phyloP scores from a whole-genome alignment of 2,329 filamentous ascomycete genomes.

The Beauveria scarabaeidicola region DNA sequence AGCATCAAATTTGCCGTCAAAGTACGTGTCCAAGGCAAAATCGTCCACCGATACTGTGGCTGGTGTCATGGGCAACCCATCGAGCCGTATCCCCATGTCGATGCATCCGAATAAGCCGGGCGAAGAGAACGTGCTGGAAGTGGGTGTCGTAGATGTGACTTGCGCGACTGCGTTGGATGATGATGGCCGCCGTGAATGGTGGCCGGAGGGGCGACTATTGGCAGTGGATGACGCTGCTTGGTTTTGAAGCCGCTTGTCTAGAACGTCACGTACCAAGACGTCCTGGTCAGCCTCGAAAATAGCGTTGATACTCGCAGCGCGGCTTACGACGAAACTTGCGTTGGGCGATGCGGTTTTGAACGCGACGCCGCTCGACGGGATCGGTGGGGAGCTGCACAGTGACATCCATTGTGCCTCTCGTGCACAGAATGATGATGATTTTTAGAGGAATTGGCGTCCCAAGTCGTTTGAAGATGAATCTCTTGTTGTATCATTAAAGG shows the following conservation, averaged over 20 bases:
- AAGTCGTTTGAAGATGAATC: too few species aligned
- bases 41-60: not conserved
- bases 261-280: not conserved
- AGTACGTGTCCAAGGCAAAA: not conserved
- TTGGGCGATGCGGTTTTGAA: not conserved
- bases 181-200: not conserved
- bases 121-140: not conserved
- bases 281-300: not conserved
- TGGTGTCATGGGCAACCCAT: not conserved
- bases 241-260: conserved; percentile 1
- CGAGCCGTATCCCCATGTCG: not conserved
- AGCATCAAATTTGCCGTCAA: not conserved
- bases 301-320: not conserved
- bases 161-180: not conserved
- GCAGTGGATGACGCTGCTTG: not conserved
- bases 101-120: not conserved
- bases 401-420: not conserved
- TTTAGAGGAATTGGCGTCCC: not conserved
- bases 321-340: conserved; percentile 4
- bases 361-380: not conserved
- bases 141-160: not conserved
- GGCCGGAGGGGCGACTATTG: not conserved
- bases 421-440: not conserved
- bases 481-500: not conserved
- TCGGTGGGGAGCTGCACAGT: conserved; percentile 1